Percentiles rank a stretch among this genome's conserved stretches.
Conservation (phyloP, 768 basidiomycete genomes). For the Vararia minispora region DNA sequence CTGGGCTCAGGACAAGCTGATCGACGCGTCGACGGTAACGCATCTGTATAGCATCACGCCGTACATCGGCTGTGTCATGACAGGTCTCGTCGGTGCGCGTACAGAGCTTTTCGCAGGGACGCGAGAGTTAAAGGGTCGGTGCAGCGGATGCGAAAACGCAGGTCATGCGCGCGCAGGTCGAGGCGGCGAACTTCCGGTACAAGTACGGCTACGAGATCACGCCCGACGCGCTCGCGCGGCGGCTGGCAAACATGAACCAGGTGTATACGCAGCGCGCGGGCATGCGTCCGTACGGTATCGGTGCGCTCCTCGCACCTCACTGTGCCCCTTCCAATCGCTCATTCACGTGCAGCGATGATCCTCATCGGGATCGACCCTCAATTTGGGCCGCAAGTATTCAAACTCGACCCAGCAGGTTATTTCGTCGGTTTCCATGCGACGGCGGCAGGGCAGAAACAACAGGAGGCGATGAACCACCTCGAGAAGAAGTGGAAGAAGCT, state of each 20-base stretch:
- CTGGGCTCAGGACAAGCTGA: slow-evolving; percentile 76
- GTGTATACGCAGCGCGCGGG: slow-evolving; percentile 96
- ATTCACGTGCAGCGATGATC: slow-evolving; percentile 66
- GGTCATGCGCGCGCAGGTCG: slow-evolving; percentile 72
- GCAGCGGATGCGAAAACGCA: slow-evolving; percentile 89
- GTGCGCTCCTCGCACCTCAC: slow-evolving; percentile 33
- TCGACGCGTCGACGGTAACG: slow-evolving; percentile 88
- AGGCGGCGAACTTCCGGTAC: slow-evolving; percentile 90
- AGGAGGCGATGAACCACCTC: slow-evolving; percentile 96
- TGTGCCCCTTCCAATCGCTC: background rate
- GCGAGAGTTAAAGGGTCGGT: too few relatives aligned
- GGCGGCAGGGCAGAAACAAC: slow-evolving; percentile 92
- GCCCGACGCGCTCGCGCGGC: slow-evolving; percentile 87
- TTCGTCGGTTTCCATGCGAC: slow-evolving; percentile 98
- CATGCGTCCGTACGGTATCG: slow-evolving; percentile 94
- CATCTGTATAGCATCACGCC: slow-evolving; percentile 96
- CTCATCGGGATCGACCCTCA: slow-evolving; percentile 88
- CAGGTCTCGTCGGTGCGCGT: slow-evolving; percentile 80
- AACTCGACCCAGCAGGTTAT: slow-evolving; percentile 97
- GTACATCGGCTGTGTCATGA: slow-evolving; percentile 95
- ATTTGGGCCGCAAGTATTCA: slow-evolving; percentile 93
- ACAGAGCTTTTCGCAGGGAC: background rate
- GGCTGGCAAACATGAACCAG: slow-evolving; percentile 96
- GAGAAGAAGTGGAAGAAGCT: slow-evolving; percentile 99
- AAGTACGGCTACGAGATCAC: slow-evolving; percentile 99